Conservation (phyloP, 768 basidiomycete species). For the Chalciporus pseudorubinellus region DNA sequence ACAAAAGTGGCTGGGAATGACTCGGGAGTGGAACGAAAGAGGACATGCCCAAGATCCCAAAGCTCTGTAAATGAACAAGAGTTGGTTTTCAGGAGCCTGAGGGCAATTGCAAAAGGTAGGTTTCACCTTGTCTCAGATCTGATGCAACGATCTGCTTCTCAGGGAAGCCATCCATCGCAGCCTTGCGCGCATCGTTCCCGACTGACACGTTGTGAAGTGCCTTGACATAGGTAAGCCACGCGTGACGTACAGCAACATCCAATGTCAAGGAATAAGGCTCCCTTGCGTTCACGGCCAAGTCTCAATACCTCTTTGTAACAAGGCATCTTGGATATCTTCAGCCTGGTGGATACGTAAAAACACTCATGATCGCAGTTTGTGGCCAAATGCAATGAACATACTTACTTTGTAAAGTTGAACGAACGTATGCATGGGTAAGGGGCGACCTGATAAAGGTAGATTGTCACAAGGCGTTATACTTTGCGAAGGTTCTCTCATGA, state of each 20-base stretch:
- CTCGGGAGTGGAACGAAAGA: slow-evolving; percentile 52
- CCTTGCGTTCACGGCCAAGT: slow-evolving; percentile 35
- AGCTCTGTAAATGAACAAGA: slow-evolving; percentile 38
- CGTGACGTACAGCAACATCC: slow-evolving; percentile 41
- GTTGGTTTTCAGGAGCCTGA: neutral
- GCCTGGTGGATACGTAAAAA: slow-evolving; percentile 8
- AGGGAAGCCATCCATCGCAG: slow-evolving; percentile 42
- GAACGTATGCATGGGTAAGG: slow-evolving; percentile 25
- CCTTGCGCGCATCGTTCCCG: slow-evolving; percentile 42
- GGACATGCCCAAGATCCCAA: slow-evolving; percentile 60
- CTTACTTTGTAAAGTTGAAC: slow-evolving; percentile 22
- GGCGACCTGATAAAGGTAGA: slow-evolving; percentile 11
- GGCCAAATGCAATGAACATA: neutral
- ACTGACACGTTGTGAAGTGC: slow-evolving; percentile 24
- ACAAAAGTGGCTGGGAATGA: slow-evolving; percentile 56
- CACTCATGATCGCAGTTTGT: neutral
- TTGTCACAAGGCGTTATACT: neutral
- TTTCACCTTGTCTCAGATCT: slow-evolving; percentile 38
- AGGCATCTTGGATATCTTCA: slow-evolving; percentile 19
- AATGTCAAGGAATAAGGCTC: slow-evolving; percentile 43
- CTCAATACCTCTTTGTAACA: slow-evolving; percentile 31
- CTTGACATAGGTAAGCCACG: neutral
- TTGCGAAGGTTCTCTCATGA: neutral
- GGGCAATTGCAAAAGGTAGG: neutral
- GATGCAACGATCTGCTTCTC: slow-evolving; percentile 35